A percentile compares a stretch with the other conserved stretches of the same genome.
Conservation (phyloP, 331 rosid species). For the Pyracantha coccinea region DNA sequence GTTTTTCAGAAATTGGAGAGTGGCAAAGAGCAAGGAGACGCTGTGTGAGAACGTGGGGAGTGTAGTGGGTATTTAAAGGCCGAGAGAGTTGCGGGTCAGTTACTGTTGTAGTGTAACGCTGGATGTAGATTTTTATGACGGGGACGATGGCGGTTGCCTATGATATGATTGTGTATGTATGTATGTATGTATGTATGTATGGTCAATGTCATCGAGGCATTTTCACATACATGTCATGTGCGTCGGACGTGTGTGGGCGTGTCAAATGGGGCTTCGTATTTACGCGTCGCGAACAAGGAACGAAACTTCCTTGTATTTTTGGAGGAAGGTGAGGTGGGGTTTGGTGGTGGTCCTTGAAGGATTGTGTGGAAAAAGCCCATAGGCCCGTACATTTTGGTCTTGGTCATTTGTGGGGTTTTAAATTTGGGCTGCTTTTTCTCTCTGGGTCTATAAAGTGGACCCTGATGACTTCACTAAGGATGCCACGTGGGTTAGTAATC, state of each 20-base stretch:
- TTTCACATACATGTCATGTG: neutral
- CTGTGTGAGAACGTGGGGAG: neutral
- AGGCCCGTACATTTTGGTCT: neutral
- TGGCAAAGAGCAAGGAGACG: neutral
- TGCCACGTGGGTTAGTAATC: too few relatives aligned
- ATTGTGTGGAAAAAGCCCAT: neutral
- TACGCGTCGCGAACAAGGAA: neutral
- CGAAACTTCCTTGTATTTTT: neutral
- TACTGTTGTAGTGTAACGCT: neutral
- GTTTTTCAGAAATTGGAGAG: neutral
- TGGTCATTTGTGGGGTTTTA: neutral
- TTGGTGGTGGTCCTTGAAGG: too few relatives aligned
- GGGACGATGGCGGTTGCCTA: neutral
- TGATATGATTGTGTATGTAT: neutral
- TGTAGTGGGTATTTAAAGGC: neutral
- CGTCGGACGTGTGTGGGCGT: neutral
- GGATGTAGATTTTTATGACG: neutral
- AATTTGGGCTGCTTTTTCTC: neutral
- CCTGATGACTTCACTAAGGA: too few relatives aligned
- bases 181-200: neutral
- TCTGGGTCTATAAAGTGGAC: too few relatives aligned
- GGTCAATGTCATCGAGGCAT: neutral
- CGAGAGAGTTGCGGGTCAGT: neutral
- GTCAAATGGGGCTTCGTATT: too few relatives aligned
- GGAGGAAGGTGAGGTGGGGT: neutral